Evolutionary conservation across 441 rosid species (phyloP).

Genomic region (Sinapis alba): DNA sequence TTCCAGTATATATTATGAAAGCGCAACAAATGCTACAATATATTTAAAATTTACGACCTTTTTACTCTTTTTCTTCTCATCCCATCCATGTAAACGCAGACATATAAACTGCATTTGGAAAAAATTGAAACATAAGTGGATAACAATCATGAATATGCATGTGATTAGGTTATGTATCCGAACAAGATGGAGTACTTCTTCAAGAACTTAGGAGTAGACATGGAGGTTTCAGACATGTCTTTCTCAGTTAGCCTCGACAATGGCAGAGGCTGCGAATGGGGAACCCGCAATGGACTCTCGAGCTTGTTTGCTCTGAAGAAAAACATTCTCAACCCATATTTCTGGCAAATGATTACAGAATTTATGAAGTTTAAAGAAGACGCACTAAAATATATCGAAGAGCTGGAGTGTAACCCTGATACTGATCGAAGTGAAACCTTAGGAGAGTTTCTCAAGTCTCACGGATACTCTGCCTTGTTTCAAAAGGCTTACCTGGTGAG

Average conservation of each 20-base stretch:
- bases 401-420: slow-evolving; percentile 61
- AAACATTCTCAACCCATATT: slow-evolving; percentile 60
- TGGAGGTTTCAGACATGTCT: slow-evolving; percentile 82
- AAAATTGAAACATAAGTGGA: not conserved
- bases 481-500: slow-evolving; percentile 82
- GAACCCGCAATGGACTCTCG: slow-evolving; percentile 68
- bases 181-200: slow-evolving; percentile 79
- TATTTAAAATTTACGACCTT: not conserved
- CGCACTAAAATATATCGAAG: slow-evolving; percentile 61
- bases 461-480: slow-evolving; percentile 73
- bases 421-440: slow-evolving; percentile 58
- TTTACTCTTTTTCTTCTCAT: not conserved
- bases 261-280: slow-evolving; percentile 83
- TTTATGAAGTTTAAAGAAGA: slow-evolving; percentile 63
- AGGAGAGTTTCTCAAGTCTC: slow-evolving; percentile 56
- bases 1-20: not conserved
- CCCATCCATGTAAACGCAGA: not conserved
- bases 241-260: slow-evolving; percentile 75
- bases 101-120: not conserved
- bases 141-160: not conserved
- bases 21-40: not conserved
- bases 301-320: slow-evolving; percentile 73
- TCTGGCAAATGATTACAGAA: slow-evolving; percentile 85
- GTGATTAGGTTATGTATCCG: slow-evolving; percentile 69
- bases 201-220: slow-evolving; percentile 69